Conservation (phyloP, 2,329 filamentous ascomycete species). For the Penicillium sp. region DNA sequence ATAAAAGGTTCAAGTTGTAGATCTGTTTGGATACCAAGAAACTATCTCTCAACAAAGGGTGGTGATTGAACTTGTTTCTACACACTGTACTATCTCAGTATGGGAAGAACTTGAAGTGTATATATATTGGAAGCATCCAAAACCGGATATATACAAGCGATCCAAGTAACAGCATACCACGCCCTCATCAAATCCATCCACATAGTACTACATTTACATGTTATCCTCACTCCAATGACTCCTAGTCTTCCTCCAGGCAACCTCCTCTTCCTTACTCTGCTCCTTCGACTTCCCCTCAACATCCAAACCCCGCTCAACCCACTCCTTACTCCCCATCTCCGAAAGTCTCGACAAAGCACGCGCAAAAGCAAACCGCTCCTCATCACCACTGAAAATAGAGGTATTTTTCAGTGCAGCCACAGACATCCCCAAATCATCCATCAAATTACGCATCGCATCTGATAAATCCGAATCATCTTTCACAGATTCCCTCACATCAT, state of each 20-base stretch:
- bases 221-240: constrained; percentile 57
- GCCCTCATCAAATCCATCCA: background rate
- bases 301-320: constrained; percentile 79
- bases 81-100: no score
- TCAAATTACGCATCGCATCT: constrained; percentile 75
- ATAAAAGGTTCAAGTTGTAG: no score
- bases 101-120: no score
- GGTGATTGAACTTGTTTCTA: no score
- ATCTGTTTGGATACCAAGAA: no score
- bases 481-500: constrained; percentile 68
- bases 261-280: constrained; percentile 50
- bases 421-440: constrained; percentile 86
- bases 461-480: constrained; percentile 58
- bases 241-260: constrained; percentile 54
- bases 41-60: no score
- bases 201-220: constrained; percentile 31
- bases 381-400: constrained; percentile 88
- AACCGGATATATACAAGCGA: no score
- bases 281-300: constrained; percentile 48
- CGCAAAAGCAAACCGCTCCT: constrained; percentile 96
- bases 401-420: constrained; percentile 84
- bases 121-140: no score
- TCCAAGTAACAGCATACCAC: no score
- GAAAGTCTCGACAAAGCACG: constrained; percentile 79
- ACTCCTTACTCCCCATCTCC: constrained; percentile 94